Evolutionary conservation across 768 basidiomycete species (phyloP), one percentile per base, ranked within the genome.

Genomic region (Tricholoma matsutake): DNA sequence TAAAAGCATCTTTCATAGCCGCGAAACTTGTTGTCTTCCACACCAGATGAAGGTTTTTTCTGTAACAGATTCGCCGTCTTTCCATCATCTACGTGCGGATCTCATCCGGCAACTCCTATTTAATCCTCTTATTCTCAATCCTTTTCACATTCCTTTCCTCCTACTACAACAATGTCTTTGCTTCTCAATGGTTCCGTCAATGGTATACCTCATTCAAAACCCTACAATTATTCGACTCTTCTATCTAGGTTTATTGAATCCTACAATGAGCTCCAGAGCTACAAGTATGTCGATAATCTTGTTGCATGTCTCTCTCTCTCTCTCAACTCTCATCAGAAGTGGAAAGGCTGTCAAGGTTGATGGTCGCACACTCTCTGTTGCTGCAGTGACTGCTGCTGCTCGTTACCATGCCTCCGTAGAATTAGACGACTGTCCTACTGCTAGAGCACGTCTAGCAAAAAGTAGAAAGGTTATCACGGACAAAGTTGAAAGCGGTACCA

Each of bases 401-500:
- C 80, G 82, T n/a, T 78, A 79, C 64, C 69, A 75, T 20, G 69
- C 76, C 9, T 47, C 65, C n/a, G 71, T 80, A 20, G 29, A 65
- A 22, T 69, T 81, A 13, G 64, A 73, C n/a, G 61, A 64, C 28
- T 67, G 68, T 31, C 34, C 56, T 13, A 7, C 43, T 6, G 71
- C 81, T 54, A 76, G 76, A 58, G 74, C 73, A 1, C 83, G 83
- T 14, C 82, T 94, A 39, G 71, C 77, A 13, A 83, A 84, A 67
- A 87, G 85, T 59, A 85, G 90, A 18, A 75, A 80, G 52, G 85
- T 89, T 67, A 88, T 92, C 35, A 75, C 83, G 1, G 79, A 81
- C 68, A 92, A 92, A 72, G 84, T 93, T 16, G 83, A 79, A 29
- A 78, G 77, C 6, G 84, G 86, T 14, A 82, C 85, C 31, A 90